Evolutionary conservation across 2,329 filamentous ascomycete species (phyloP).

Genomic region (Hypoxylon sp.): DNA sequence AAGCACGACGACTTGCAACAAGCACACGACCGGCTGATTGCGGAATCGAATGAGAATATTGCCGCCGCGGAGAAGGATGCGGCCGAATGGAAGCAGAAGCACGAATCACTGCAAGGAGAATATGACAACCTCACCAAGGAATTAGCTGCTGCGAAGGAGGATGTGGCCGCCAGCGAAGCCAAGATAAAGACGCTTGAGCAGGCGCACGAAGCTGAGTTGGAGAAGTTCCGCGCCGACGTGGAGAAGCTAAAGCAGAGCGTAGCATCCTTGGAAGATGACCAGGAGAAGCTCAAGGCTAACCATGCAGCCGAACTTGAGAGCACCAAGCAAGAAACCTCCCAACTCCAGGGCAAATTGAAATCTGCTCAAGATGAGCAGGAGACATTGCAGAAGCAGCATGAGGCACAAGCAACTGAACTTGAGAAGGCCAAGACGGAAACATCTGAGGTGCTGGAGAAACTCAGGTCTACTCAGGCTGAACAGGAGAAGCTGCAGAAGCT

Average conservation of each 20-base stretch:
- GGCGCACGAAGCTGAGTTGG: constrained; percentile 42
- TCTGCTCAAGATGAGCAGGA: constrained; percentile 49
- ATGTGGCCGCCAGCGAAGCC: constrained; percentile 39
- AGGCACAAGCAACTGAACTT: constrained; percentile 49
- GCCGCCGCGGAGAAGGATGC: constrained; percentile 48
- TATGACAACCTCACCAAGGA: constrained; percentile 33
- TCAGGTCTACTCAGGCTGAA: constrained; percentile 50
- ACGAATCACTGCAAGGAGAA: constrained; percentile 33
- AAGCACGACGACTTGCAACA: constrained; percentile 43
- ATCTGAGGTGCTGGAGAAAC: constrained; percentile 46
- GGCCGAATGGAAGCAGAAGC: constrained; percentile 46
- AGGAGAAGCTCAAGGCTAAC: constrained; percentile 44
- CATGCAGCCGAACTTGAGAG: constrained; percentile 47
- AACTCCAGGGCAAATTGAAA: constrained; percentile 46
- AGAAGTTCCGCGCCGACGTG: constrained; percentile 39
- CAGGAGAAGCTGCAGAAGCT: constrained; percentile 45
- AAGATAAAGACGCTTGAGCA: constrained; percentile 43
- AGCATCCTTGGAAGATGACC: constrained; percentile 46
- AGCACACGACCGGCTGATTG: constrained; percentile 51
- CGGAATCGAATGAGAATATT: constrained; percentile 52
- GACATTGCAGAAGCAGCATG: constrained; percentile 49
- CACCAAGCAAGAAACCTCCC: constrained; percentile 43
- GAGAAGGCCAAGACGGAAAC: constrained; percentile 48
- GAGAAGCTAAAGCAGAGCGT: constrained; percentile 48
- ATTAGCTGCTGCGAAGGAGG: constrained; percentile 45